Evolutionary conservation across 192 early-diverging fungal genomes (phyloP).

Genomic region (Backusella tuberculispora): DNA sequence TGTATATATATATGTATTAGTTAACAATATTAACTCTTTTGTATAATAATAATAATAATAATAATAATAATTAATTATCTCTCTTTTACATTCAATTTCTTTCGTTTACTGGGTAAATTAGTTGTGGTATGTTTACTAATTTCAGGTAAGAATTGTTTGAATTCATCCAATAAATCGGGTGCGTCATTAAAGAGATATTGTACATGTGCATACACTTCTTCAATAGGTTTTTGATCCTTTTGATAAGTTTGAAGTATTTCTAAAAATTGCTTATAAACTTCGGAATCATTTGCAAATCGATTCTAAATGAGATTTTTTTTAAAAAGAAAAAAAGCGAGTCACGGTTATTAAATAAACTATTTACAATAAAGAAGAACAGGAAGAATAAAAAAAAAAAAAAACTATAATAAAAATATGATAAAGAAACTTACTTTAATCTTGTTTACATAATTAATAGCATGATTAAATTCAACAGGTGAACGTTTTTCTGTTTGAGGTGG

Average conservation of each 20-base stretch:
- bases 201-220: constrained; percentile 96
- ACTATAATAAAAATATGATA: not conserved
- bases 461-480: constrained; percentile 93
- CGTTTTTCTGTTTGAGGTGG: constrained; percentile 52
- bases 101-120: constrained; percentile 25
- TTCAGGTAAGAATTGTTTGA: constrained; percentile 98
- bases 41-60: no score
- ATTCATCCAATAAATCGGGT: constrained; percentile 93
- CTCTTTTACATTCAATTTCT: constrained; percentile 12
- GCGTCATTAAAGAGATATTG: constrained; percentile 84
- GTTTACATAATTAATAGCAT: constrained; percentile 99
- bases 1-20: no score
- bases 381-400: not conserved
- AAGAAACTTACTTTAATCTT: constrained; percentile 85
- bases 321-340: not conserved
- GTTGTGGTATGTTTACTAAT: constrained; percentile 61
- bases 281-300: constrained; percentile 90
- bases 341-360: not conserved
- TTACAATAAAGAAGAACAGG: not conserved
- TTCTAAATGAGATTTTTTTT: constrained; percentile 54
- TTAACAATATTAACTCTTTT: no score
- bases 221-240: constrained; percentile 93
- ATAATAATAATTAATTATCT: no score
- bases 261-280: constrained; percentile 96
- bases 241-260: constrained; percentile 99